These are phyloP conservation scores for Hortiboletus rubellus DNA, from an alignment of 1,284 basidiomycete species.

Conservation along the genomic window DNA sequence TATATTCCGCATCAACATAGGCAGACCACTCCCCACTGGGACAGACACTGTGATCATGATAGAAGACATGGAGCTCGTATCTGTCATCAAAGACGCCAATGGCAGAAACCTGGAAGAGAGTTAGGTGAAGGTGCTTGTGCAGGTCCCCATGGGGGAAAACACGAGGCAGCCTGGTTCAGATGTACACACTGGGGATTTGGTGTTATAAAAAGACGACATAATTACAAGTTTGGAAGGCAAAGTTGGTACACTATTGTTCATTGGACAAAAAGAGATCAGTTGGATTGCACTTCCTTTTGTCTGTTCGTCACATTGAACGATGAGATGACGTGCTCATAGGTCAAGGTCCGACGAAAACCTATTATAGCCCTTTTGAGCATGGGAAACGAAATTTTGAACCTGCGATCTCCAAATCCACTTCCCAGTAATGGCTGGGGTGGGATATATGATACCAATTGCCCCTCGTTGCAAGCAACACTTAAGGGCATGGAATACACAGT, in stretches of 20 bases:
- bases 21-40: constrained; percentile 72
- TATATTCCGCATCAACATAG: constrained; percentile 79
- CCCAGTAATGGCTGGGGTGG: constrained; percentile 59
- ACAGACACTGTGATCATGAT: constrained; percentile 88
- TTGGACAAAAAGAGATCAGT: constrained; percentile 67
- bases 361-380: constrained; percentile 81
- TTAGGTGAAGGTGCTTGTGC: constrained; percentile 65
- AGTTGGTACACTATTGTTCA: constrained; percentile 80
- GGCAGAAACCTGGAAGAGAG: constrained; percentile 66
- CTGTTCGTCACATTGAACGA: not conserved
- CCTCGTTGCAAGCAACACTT: constrained; percentile 70
- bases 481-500: constrained; percentile 76
- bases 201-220: constrained; percentile 61
- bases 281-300: not conserved
- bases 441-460: constrained; percentile 84
- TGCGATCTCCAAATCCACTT: constrained; percentile 45
- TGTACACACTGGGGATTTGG: constrained; percentile 65
- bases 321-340: constrained; percentile 40
- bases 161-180: constrained; percentile 76
- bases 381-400: constrained; percentile 78
- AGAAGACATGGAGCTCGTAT: constrained; percentile 79
- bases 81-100: constrained; percentile 41
- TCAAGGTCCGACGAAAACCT: constrained; percentile 69
- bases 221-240: constrained; percentile 76
- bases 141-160: constrained; percentile 69